Base-by-base conservation (phyloP, 208 protist genomes). In the Spongospora subterranea region DNA sequence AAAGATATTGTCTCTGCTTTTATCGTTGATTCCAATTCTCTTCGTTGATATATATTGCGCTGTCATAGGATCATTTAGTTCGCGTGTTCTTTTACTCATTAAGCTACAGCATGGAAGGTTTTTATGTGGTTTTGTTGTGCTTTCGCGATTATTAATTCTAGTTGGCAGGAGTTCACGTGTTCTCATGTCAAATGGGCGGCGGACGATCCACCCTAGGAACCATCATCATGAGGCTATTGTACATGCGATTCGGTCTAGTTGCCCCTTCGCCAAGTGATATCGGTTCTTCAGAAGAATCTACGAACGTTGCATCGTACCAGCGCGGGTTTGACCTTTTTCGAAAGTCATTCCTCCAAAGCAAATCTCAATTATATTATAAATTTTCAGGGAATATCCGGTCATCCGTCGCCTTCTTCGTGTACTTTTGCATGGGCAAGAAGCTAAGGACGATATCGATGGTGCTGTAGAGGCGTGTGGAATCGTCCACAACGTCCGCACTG, bases 171-270 rank as follows among this genome's bases (percentile, higher is more conserved):
- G 71, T 82, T 6, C 71, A 45, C 35, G 35, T 82, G 6, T 82
- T 82, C 71, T 82, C 71, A 35, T 82, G 71, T n/a, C 71, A 82
- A 35, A 82, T 82, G 71, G 71, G 71, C n/a, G 71, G 71, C 6
- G 71, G 71, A 82, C 6, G 71, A 82, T 82, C 71, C 17, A 82
- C 71, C n/a, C 71, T 82, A 20, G 71, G 71, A 6, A 82, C 71
- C n/a, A 82, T 82, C 35, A 35, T 82, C 71, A 82, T 82, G 71
- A 6, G 71, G 17, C n/a, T 82, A 35, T n/a, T 82, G 71, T 82
- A 39, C n/a, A 82, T 82, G 71, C 71, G 71, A 43, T 82, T 82
- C n/a, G 71, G 71, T 20, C 35, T 82, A 35, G 35, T 43, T 60
- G 50, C 6, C 50, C 24, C 50, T 29, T 29, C 6, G 6, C 50